Evolutionary conservation across 768 basidiomycete genomes (phyloP).

Genomic region (Stropharia rugosoannulata): DNA sequence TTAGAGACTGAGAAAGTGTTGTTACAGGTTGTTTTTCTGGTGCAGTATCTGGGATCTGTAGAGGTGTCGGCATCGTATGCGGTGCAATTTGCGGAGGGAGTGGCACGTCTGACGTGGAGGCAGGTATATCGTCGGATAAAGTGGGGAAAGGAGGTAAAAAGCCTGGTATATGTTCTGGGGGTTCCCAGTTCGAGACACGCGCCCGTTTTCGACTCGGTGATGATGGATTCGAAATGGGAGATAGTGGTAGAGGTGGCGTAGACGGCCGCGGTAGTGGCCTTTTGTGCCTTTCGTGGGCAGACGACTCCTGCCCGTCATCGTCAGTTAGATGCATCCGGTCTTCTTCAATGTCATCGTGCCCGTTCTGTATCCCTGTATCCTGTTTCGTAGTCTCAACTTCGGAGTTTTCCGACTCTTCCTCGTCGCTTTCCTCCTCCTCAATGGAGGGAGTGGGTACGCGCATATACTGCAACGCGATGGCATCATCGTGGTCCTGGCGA

Average conservation of each 20-base stretch:
- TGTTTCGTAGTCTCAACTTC: slow-evolving; percentile 6
- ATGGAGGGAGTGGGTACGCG: slow-evolving; percentile 33
- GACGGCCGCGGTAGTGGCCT: slow-evolving; percentile 25
- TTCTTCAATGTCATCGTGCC: not conserved
- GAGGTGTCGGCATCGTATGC: slow-evolving; percentile 24
- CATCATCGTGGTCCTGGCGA: slow-evolving; percentile 53
- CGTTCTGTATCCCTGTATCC: not conserved
- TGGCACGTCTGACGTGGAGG: slow-evolving; percentile 30
- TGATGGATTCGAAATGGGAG: slow-evolving; percentile 57
- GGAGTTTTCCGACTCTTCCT: slow-evolving; percentile 20
- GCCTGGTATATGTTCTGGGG: slow-evolving; percentile 62
- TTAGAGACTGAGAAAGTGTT: slow-evolving; percentile 40
- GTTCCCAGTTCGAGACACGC: slow-evolving; percentile 55
- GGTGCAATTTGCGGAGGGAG: slow-evolving; percentile 31
- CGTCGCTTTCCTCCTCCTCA: slow-evolving; percentile 27
- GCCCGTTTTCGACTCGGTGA: slow-evolving; percentile 59
- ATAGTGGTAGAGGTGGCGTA: slow-evolving; percentile 48
- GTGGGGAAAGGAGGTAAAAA: slow-evolving; percentile 70
- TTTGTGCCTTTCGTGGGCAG: slow-evolving; percentile 23
- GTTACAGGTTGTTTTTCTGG: slow-evolving; percentile 37
- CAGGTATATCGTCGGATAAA: slow-evolving; percentile 26
- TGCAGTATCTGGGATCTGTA: slow-evolving; percentile 31
- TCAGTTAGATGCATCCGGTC: not conserved
- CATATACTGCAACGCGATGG: slow-evolving; percentile 50
- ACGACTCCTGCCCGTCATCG: slow-evolving; percentile 29